Base-by-base conservation (phyloP, 2,329 filamentous ascomycete species). In the Coniochaeta ligniaria region DNA sequence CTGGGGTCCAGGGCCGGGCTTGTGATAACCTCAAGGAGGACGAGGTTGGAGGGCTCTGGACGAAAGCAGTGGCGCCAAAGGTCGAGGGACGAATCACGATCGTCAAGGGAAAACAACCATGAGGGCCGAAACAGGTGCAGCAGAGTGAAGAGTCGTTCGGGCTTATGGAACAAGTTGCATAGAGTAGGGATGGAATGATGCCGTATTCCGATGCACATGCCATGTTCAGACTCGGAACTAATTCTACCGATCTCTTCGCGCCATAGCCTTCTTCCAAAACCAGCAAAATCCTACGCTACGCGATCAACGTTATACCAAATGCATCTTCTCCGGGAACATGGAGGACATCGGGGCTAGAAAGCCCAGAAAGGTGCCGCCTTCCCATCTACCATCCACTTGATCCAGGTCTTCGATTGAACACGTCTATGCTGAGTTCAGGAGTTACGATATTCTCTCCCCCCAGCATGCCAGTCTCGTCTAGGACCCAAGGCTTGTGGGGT, bases 41-140 rank as follows among this genome's bases (percentile, higher is more conserved):
- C 0, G 85, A 86, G 62, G 78, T 78, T 52, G 82, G 86, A 58
- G 85, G 89, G 35, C 82, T 88, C 64, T 96, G 92, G 91, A 94
- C 91, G 9, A 85, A 83, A 63, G 88, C 90, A 1, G 93, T 96
- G 71, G 85, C 88, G 60, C 92, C 92, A 0, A 82, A 83, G 60
- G 63, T 94, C 9, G 92, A 96, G 71, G 91, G 91, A 1, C 83
- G 92, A 56, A 96, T 96, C 47, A 72, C 70, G 35, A 81, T 80
- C 71, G 69, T 81, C 2, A n/a, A 52, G 24, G 16, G 47, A 26
- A 26, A 24, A 28, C 5, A 24, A 24, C 14, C 43, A 20, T 47
- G 22, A 47, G 3, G 22, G 43, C 41, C 43, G 43, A 24, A 26
- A 26, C 12, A 20, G 8, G 24, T n/a, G 22, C 31, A 31, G 14